phyloP scores from a whole-genome alignment of 1,284 basidiomycete genomes.

The Cystobasidiaceae sp. region DNA sequence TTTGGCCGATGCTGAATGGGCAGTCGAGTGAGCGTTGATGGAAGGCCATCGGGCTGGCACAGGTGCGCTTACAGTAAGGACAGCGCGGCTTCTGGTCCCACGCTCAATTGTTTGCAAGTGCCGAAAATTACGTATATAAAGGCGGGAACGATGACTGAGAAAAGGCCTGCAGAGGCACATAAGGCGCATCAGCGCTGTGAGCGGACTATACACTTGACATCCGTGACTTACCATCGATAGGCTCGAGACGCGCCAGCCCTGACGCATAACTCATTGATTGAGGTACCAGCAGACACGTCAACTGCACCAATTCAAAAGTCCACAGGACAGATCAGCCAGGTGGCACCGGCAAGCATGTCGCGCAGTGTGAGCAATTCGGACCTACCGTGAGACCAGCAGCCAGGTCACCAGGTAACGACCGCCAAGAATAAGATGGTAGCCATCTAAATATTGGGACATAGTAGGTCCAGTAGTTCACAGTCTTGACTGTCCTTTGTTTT shows the following conservation, averaged over 20 bases:
- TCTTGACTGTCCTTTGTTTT: background rate
- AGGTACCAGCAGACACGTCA: slow-evolving; percentile 84
- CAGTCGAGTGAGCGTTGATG: background rate
- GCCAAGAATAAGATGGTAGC: slow-evolving; percentile 74
- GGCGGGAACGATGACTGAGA: slow-evolving; percentile 50
- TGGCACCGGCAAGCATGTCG: too few species aligned
- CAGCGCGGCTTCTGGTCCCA: slow-evolving; percentile 85
- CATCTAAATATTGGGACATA: slow-evolving; percentile 52
- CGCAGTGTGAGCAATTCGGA: too few species aligned
- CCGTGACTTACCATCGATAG: slow-evolving; percentile 38
- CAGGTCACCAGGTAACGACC: slow-evolving; percentile 73
- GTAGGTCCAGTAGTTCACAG: slow-evolving; percentile 32
- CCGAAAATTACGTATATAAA: slow-evolving; percentile 66
- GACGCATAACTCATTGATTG: slow-evolving; percentile 85
- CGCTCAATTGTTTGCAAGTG: slow-evolving; percentile 58
- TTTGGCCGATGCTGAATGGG: slow-evolving; percentile 29
- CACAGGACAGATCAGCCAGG: background rate
- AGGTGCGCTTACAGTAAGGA: slow-evolving; percentile 58
- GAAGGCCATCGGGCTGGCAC: background rate
- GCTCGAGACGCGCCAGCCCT: slow-evolving; percentile 58
- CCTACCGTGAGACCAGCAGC: slow-evolving; percentile 69
- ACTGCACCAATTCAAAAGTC: slow-evolving; percentile 39
- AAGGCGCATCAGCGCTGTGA: background rate
- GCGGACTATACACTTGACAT: too few species aligned
- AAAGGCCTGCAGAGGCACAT: slow-evolving; percentile 71